Conservation (phyloP, 2,329 filamentous ascomycete genomes). For the Parastagonospora nodorum region DNA sequence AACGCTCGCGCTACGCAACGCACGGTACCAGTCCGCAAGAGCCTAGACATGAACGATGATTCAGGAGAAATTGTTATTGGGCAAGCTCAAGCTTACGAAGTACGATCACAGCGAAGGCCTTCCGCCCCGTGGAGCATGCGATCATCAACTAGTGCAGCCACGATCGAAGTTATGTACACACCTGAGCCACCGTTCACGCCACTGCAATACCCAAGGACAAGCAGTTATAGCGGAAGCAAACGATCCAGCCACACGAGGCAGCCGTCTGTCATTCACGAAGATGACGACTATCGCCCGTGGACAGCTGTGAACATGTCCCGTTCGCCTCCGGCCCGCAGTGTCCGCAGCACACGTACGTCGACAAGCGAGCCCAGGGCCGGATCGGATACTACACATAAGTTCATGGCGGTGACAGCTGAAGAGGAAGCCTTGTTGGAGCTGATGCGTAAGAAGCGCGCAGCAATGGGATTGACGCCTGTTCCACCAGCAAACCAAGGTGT, state of each 20-base stretch:
- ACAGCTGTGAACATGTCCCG: conserved; percentile 27
- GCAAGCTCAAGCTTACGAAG: conserved; percentile 44
- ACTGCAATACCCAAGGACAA: conserved; percentile 20
- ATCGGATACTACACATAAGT: conserved; percentile 36
- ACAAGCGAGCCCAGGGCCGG: conserved; percentile 41
- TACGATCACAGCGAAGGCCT: conserved; percentile 32
- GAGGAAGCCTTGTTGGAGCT: conserved; percentile 56
- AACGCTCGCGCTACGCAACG: conserved; percentile 9
- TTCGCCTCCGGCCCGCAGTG: conserved; percentile 35
- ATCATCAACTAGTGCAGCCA: conserved; percentile 43
- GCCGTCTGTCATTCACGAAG: conserved; percentile 46
- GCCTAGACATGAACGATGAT: conserved; percentile 40
- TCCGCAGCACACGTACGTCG: conserved; percentile 39
- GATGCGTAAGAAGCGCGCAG: conserved; percentile 56
- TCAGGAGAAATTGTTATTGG: conserved; percentile 44
- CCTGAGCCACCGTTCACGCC: conserved; percentile 33
- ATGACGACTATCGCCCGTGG: conserved; percentile 35
- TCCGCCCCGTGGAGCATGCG: conserved; percentile 40
- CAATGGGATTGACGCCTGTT: conserved; percentile 49
- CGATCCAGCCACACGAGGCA: conserved; percentile 41
- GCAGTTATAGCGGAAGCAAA: conserved; percentile 26
- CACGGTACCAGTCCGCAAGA: conserved; percentile 35
- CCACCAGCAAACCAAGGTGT: conserved; percentile 45
- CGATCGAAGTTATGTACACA: conserved; percentile 48
- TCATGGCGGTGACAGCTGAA: conserved; percentile 56